Percentiles rank a stretch among this genome's conserved stretches.
These are phyloP conservation scores for Stenocarpella maydis DNA, from an alignment of 2,329 filamentous ascomycete genomes.

Conservation along the genomic window DNA sequence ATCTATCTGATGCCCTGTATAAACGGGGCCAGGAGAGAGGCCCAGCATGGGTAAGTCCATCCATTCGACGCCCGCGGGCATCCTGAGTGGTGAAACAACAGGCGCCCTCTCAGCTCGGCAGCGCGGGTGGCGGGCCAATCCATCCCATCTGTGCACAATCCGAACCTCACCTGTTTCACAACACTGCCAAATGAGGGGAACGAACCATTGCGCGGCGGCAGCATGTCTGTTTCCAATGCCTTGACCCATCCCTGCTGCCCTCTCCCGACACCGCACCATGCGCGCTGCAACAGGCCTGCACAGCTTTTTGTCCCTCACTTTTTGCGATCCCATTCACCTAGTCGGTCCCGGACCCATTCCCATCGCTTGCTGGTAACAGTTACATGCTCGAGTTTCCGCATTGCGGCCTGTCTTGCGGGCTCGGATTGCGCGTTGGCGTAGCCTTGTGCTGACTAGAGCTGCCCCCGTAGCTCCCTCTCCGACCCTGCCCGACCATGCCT, in stretches of 20 bases:
- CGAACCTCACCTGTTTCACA: constrained; percentile 37
- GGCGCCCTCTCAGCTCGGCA: constrained; percentile 12
- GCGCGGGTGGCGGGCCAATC: constrained; percentile 21
- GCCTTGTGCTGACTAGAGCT: constrained; percentile 33
- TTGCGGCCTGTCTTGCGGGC: not conserved
- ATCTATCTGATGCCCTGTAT: constrained; percentile 23
- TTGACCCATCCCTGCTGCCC: constrained; percentile 18
- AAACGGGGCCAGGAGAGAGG: constrained; percentile 23
- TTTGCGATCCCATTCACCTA: not conserved
- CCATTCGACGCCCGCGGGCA: constrained; percentile 13
- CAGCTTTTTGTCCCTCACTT: not conserved
- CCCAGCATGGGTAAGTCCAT: constrained; percentile 35
- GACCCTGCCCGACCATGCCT: constrained; percentile 63
- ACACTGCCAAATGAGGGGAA: constrained; percentile 34
- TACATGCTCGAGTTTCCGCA: not conserved
- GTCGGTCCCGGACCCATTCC: not conserved
- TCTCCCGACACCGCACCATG: constrained; percentile 18
- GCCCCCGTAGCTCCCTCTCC: constrained; percentile 63
- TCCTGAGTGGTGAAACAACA: constrained; percentile 34
- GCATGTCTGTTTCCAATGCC: constrained; percentile 20
- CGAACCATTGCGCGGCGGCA: constrained; percentile 8
- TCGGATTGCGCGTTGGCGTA: not conserved
- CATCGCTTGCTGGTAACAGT: not conserved
- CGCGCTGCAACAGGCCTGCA: not conserved
- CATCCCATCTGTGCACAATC: constrained; percentile 28